These are phyloP conservation scores for Polytrichum commune DNA, from an alignment of 225 moss, liverwort and hornwort species.

Conservation along the genomic window DNA sequence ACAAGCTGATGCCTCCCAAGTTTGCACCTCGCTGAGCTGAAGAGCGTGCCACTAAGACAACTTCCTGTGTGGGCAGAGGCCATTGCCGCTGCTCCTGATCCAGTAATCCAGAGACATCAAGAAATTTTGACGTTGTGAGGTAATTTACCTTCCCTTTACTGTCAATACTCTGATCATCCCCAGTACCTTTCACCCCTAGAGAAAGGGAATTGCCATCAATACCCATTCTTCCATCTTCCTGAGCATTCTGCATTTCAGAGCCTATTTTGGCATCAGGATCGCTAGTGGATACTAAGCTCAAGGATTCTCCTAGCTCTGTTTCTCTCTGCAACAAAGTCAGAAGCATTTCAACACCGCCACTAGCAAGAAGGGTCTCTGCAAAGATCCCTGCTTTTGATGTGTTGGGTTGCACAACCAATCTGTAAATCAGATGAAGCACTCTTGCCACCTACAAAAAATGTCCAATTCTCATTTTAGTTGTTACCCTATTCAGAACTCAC, in stretches of 20 bases:
- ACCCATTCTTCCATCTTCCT: constrained; percentile 20
- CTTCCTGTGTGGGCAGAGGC: constrained; percentile 60
- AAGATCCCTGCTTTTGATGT: constrained; percentile 81
- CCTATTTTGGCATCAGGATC: constrained; percentile 21
- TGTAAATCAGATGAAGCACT: constrained; percentile 91
- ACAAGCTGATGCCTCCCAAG: constrained; percentile 93
- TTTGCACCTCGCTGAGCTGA: constrained; percentile 80
- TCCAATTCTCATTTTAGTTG: background rate
- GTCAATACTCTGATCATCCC: constrained; percentile 31
- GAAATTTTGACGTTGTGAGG: constrained; percentile 60
- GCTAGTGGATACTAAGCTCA: constrained; percentile 24
- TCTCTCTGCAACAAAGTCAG: constrained; percentile 85
- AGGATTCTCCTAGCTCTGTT: constrained; percentile 67
- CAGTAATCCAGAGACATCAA: constrained; percentile 61
- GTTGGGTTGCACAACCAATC: constrained; percentile 96
- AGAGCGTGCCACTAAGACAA: constrained; percentile 57
- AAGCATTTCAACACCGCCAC: constrained; percentile 98
- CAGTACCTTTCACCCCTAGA: constrained; percentile 24
- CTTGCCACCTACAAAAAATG: constrained; percentile 75
- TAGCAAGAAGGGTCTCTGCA: constrained; percentile 87
- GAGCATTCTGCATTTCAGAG: constrained; percentile 25
- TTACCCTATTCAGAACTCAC: background rate
- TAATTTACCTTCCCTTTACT: constrained; percentile 50
- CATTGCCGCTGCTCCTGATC: constrained; percentile 59
- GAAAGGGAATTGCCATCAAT: constrained; percentile 20